phyloP scores from a whole-genome alignment of 345 rosid species.

The Eucalyptus dawsonii region DNA sequence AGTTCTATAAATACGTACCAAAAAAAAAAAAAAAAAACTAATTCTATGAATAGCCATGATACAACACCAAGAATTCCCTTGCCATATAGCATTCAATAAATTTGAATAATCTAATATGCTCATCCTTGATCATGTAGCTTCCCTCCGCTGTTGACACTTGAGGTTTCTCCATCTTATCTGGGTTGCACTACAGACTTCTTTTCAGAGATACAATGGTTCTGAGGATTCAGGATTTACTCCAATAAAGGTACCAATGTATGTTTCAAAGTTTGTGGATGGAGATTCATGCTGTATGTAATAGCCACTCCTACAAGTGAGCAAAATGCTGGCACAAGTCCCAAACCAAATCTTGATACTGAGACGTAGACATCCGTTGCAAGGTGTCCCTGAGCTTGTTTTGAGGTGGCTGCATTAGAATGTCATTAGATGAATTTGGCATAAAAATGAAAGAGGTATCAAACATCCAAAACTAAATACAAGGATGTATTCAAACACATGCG shows the following conservation, averaged over 20 bases:
- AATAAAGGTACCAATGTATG: constrained; percentile 51
- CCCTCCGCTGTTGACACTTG: neutral
- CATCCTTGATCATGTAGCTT: neutral
- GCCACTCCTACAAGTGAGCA: constrained; percentile 64
- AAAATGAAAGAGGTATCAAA: neutral
- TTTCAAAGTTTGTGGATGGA: constrained; percentile 28
- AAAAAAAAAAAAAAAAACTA: neutral
- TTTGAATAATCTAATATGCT: neutral
- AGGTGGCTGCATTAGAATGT: constrained; percentile 22
- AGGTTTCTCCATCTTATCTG: neutral
- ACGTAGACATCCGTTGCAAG: constrained; percentile 1
- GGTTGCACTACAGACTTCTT: neutral
- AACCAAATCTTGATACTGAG: constrained; percentile 71
- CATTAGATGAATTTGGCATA: neutral
- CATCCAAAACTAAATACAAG: neutral
- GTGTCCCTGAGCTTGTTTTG: constrained; percentile 20
- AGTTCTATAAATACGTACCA: neutral
- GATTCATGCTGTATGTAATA: constrained; percentile 68
- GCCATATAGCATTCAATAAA: neutral
- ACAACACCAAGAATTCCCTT: neutral
- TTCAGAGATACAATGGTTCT: neutral
- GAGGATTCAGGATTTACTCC: constrained; percentile 19
- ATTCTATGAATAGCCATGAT: neutral
- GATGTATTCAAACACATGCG: neutral
- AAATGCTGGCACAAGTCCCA: constrained; percentile 80